phyloP scores from a whole-genome alignment of 495 filamentous ascomycete genomes.

The Lepraria neglecta region DNA sequence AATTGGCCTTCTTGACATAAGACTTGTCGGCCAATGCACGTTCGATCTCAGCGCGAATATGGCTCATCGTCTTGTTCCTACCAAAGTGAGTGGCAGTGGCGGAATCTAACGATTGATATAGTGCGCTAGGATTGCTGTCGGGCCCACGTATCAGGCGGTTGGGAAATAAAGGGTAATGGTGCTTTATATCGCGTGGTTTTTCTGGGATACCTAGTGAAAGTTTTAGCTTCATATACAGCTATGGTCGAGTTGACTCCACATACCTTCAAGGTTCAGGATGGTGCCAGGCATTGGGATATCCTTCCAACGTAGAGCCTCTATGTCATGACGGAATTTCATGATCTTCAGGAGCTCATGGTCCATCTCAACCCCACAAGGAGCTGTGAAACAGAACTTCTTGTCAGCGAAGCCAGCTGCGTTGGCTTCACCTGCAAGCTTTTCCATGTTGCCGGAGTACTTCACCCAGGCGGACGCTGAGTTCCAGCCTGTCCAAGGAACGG shows the following conservation, averaged over 20 bases:
- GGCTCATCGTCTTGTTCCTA: constrained; percentile 32
- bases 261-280: constrained; percentile 39
- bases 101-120: neutral
- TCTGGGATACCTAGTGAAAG: neutral
- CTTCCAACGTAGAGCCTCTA: constrained; percentile 37
- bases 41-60: constrained; percentile 35
- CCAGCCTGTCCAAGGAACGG: constrained; percentile 57
- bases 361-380: constrained; percentile 46
- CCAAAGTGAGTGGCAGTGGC: neutral
- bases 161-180: constrained; percentile 45
- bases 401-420: constrained; percentile 56
- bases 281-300: constrained; percentile 60
- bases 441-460: constrained; percentile 23
- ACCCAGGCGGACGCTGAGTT: constrained; percentile 28
- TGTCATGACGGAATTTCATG: constrained; percentile 52
- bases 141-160: constrained; percentile 46
- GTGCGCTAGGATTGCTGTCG: neutral
- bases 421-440: constrained; percentile 12
- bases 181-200: constrained; percentile 23
- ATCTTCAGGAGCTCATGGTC: constrained; percentile 49
- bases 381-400: constrained; percentile 44
- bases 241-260: constrained; percentile 12
- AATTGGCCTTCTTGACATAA: constrained; percentile 32
- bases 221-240: neutral
- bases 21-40: constrained; percentile 29